phyloP scores from a whole-genome alignment of 202 grass and related monocot genomes.

The Musa balbisiana region DNA sequence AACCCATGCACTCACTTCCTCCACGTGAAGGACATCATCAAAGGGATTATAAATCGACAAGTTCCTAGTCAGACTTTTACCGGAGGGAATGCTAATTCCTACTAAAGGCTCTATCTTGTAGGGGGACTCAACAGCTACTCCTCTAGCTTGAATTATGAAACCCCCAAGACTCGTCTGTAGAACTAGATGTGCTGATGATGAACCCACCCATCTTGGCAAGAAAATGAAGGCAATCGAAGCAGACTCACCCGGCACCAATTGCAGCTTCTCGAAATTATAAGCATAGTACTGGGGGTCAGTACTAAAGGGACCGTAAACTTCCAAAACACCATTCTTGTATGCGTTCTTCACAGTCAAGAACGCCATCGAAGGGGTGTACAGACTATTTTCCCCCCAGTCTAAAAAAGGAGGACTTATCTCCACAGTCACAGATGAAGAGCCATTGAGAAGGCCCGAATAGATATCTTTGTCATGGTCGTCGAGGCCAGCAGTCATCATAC shows the following conservation, averaged over 20 bases:
- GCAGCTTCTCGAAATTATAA: conserved; percentile 54
- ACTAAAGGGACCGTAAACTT: conserved; percentile 65
- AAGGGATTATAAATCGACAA: conserved; percentile 78
- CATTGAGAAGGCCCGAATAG: conserved; percentile 18
- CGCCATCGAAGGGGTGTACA: conserved; percentile 58
- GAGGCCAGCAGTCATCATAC: conserved; percentile 40
- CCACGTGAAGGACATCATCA: conserved; percentile 59
- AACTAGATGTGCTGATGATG: conserved; percentile 63
- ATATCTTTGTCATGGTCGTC: conserved; percentile 30
- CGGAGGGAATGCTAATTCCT: conserved; percentile 41
- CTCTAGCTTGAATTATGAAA: conserved; percentile 85
- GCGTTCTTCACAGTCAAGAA: conserved; percentile 61
- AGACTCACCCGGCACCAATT: conserved; percentile 60
- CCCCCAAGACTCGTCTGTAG: conserved; percentile 88
- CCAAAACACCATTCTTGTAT: conserved; percentile 51
- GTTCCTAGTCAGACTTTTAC: conserved; percentile 52
- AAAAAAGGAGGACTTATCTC: conserved; percentile 64
- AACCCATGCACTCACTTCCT: conserved; percentile 80
- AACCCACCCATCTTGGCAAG: conserved; percentile 67
- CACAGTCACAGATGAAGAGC: conserved; percentile 48
- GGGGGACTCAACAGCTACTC: conserved; percentile 51
- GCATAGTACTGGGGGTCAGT: conserved; percentile 85
- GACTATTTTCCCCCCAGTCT: conserved; percentile 61
- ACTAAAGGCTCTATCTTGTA: conserved; percentile 69
- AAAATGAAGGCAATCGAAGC: conserved; percentile 62